A percentile compares a stretch with the other conserved stretches of the same genome.
phyloP scores from a whole-genome alignment of 2,329 filamentous ascomycete genomes.

The Trichoderma atrobrunneum region DNA sequence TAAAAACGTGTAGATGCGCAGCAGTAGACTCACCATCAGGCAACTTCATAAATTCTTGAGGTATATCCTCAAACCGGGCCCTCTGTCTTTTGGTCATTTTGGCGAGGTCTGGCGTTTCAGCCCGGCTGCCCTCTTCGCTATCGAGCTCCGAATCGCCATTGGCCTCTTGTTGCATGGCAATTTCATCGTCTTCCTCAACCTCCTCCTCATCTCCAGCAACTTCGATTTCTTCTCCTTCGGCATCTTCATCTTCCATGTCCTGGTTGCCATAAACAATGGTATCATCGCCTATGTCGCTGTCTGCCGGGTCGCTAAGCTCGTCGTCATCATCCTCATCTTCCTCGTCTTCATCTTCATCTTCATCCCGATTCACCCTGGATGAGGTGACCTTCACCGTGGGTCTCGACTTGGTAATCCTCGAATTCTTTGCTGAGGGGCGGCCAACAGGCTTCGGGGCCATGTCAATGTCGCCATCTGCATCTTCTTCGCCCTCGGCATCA shows the following conservation, averaged over 20 bases:
- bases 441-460: conserved; percentile 43
- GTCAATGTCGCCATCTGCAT: conserved; percentile 46
- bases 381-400: conserved; percentile 36
- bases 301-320: conserved; percentile 52
- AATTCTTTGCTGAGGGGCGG: conserved; percentile 38
- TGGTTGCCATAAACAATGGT: conserved; percentile 43
- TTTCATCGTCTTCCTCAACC: conserved; percentile 40
- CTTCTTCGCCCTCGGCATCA: conserved; percentile 46
- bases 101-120: conserved; percentile 51
- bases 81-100: conserved; percentile 62
- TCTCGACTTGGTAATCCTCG: conserved; percentile 34
- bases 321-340: conserved; percentile 53
- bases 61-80: conserved; percentile 56
- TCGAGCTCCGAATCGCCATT: conserved; percentile 26
- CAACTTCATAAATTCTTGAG: conserved; percentile 56
- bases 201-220: conserved; percentile 43
- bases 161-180: conserved; percentile 28
- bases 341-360: conserved; percentile 49
- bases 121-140: conserved; percentile 43
- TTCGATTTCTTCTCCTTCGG: conserved; percentile 46
- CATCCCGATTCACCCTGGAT: conserved; percentile 31
- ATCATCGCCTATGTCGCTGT: conserved; percentile 46
- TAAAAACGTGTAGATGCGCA: not conserved
- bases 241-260: conserved; percentile 47
- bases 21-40: conserved; percentile 50